Evolutionary conservation across 768 basidiomycete species (phyloP).

Genomic region (Pleurotus ostreatus): DNA sequence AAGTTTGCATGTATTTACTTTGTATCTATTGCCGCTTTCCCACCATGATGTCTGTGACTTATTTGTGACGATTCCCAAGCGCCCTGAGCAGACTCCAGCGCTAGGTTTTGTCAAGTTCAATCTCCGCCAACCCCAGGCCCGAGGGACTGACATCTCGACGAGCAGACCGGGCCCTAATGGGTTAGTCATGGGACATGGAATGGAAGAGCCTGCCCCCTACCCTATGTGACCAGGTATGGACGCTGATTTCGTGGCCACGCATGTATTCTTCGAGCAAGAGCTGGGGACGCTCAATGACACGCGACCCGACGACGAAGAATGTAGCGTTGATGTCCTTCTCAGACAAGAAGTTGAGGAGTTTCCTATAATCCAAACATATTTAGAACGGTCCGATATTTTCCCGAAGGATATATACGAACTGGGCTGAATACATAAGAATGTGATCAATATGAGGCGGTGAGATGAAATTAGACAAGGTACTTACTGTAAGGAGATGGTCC

Average conservation of each 20-base stretch:
- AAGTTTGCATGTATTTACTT: no score
- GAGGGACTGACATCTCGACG: no score
- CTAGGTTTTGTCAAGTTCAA: no score
- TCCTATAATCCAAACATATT: slow-evolving; percentile 28
- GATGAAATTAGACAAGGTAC: slow-evolving; percentile 21
- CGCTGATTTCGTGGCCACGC: slow-evolving; percentile 74
- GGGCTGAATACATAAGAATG: slow-evolving; percentile 31
- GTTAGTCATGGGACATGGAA: not conserved
- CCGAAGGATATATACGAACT: slow-evolving; percentile 31
- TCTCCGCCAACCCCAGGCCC: no score
- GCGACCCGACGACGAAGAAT: slow-evolving; percentile 79
- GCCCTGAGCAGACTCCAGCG: no score
- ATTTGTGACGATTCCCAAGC: no score
- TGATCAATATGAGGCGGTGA: not conserved
- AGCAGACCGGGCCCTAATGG: no score
- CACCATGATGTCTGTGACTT: no score
- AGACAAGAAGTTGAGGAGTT: slow-evolving; percentile 68
- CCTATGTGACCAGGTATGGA: slow-evolving; percentile 90
- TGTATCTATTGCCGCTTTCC: no score
- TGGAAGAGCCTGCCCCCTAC: slow-evolving; percentile 26
- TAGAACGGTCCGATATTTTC: slow-evolving; percentile 5
- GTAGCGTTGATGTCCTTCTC: slow-evolving; percentile 68
- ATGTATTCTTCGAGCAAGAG: slow-evolving; percentile 80
- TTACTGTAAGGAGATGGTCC: slow-evolving; percentile 81
- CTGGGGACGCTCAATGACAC: slow-evolving; percentile 72